phyloP scores from a whole-genome alignment of 345 rosid species.

The Firmiana major region DNA sequence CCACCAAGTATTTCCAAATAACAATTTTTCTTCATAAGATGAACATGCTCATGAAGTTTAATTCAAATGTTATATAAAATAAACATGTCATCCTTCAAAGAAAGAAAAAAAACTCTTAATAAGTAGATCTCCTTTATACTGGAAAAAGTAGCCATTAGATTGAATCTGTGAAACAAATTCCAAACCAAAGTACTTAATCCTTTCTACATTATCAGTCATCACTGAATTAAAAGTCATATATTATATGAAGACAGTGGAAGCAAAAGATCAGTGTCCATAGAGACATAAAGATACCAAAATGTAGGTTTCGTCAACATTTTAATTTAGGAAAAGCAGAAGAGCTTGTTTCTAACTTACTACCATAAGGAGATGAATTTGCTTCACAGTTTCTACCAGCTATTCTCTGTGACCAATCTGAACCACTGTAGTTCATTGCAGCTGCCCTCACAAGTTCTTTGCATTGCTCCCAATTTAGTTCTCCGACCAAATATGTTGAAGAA shows the following conservation, averaged over 20 bases:
- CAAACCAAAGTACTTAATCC: not conserved
- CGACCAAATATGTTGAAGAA: constrained; percentile 27
- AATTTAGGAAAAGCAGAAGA: not conserved
- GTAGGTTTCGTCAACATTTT: not conserved
- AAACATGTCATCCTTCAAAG: not conserved
- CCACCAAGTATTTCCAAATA: not conserved
- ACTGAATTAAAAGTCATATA: not conserved
- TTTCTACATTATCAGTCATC: not conserved
- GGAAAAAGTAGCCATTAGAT: not conserved
- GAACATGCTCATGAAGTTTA: not conserved
- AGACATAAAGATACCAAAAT: not conserved
- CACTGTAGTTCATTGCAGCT: constrained; percentile 43
- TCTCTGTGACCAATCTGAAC: constrained; percentile 19
- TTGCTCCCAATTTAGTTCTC: constrained; percentile 51
- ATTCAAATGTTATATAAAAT: not conserved
- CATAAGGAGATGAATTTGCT: constrained; percentile 16
- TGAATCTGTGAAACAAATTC: not conserved
- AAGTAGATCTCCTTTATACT: not conserved
- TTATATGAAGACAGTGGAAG: not conserved
- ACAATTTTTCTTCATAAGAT: not conserved
- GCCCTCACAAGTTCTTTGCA: constrained; percentile 44
- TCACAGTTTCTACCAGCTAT: constrained; percentile 26
- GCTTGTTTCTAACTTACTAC: constrained; percentile 30
- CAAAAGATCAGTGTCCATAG: not conserved
- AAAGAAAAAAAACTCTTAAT: not conserved